Conservation (phyloP, 2,329 filamentous ascomycete species). For the Colletotrichum eleusines region DNA sequence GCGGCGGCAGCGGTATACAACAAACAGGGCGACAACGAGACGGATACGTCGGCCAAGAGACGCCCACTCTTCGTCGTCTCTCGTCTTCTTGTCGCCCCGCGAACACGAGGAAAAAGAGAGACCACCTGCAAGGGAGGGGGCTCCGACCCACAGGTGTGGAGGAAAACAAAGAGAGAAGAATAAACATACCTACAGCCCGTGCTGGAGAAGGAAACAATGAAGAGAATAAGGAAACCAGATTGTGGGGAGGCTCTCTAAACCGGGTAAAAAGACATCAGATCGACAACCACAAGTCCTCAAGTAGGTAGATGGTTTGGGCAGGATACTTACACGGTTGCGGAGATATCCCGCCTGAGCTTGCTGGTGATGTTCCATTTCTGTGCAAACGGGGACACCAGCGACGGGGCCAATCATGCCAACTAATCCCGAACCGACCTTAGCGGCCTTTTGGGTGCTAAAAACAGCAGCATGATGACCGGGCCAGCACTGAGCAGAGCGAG, state of each 20-base stretch:
- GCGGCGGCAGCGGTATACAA: not conserved
- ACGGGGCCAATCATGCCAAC: no score
- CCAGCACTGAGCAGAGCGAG: no score
- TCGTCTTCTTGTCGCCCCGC: not conserved
- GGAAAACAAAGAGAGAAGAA: not conserved
- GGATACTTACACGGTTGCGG: no score
- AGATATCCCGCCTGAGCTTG: not conserved
- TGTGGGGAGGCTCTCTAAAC: not conserved
- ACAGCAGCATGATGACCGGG: conserved; percentile 31
- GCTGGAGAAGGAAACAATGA: not conserved
- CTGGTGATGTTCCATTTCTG: conserved; percentile 5
- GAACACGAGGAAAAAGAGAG: conserved; percentile 22
- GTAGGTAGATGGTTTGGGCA: not conserved
- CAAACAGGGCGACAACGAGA: conserved; percentile 6
- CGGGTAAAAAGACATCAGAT: conserved; percentile 1
- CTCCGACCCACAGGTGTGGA: not conserved
- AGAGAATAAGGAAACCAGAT: no score
- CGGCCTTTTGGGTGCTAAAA: conserved; percentile 28
- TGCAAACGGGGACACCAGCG: no score
- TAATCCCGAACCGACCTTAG: conserved; percentile 11
- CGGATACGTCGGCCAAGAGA: conserved; percentile 35
- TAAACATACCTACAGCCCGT: not conserved
- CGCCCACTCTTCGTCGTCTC: not conserved
- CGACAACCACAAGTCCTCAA: conserved; percentile 3
- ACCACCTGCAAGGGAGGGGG: conserved; percentile 17